Evolutionary conservation across 257 asterid genomes (phyloP).

Genomic region (Catharanthus roseus): DNA sequence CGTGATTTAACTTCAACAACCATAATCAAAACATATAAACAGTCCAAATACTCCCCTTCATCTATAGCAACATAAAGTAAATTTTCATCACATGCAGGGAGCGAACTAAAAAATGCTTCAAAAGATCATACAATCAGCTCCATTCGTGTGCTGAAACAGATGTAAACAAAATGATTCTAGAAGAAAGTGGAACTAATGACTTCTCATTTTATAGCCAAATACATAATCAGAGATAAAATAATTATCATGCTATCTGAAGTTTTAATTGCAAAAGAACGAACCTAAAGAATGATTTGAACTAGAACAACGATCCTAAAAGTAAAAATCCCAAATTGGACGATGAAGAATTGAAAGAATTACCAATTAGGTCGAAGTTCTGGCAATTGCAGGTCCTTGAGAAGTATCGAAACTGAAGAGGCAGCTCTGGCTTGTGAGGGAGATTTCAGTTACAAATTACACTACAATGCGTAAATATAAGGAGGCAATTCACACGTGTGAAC

Average conservation of each 20-base stretch:
- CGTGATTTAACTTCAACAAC: too few species aligned
- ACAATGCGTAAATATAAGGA: too few species aligned
- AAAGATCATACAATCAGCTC: not conserved
- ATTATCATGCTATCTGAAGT: not conserved
- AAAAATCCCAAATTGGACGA: not conserved
- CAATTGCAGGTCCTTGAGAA: not conserved
- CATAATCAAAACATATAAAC: not conserved
- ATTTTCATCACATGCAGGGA: not conserved
- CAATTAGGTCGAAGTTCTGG: slow-evolving; percentile 6
- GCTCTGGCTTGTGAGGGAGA: not conserved
- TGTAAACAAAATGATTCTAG: not conserved
- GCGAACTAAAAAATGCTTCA: not conserved
- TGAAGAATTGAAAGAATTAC: not conserved
- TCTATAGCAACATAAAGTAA: not conserved
- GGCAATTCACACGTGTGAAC: not conserved
- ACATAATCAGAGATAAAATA: not conserved
- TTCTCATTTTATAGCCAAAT: not conserved
- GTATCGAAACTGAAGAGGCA: not conserved
- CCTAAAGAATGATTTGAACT: not conserved
- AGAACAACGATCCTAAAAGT: not conserved
- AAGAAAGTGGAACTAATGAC: not conserved
- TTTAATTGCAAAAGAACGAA: not conserved
- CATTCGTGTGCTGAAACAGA: not conserved
- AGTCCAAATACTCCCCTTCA: not conserved
- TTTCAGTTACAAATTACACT: too few species aligned